Conservation (phyloP, 2,329 filamentous ascomycete genomes). For the Gnomoniopsis smithogilvyi region DNA sequence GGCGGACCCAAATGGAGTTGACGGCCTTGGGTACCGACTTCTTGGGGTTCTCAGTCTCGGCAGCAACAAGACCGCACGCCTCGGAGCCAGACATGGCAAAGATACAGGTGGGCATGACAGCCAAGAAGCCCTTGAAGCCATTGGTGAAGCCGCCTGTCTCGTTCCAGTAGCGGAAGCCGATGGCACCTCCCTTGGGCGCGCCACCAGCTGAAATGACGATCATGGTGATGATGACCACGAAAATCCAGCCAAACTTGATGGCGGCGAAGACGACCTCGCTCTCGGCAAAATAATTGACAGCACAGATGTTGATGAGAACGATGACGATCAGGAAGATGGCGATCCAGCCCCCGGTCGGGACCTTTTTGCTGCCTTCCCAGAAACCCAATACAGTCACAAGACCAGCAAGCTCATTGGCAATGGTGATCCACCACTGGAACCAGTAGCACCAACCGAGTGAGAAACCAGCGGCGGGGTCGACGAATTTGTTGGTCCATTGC, state of each 20-base stretch:
- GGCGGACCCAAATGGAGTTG: conserved; percentile 42
- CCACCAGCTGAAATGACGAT: conserved; percentile 42
- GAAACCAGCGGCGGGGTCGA: conserved; percentile 39
- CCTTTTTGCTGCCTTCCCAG: conserved; percentile 35
- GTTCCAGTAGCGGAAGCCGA: conserved; percentile 45
- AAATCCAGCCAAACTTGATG: conserved; percentile 46
- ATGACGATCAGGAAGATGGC: conserved; percentile 40
- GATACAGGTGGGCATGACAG: conserved; percentile 43
- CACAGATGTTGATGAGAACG: conserved; percentile 36
- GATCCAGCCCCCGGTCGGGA: conserved; percentile 41
- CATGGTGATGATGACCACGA: conserved; percentile 43
- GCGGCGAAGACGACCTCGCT: conserved; percentile 40
- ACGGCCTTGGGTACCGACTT: conserved; percentile 41
- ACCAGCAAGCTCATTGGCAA: conserved; percentile 40
- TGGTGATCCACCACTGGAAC: conserved; percentile 40
- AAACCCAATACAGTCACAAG: conserved; percentile 39
- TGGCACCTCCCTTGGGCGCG: conserved; percentile 30
- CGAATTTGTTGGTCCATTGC: conserved; percentile 44
- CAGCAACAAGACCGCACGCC: conserved; percentile 39
- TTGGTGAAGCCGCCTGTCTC: conserved; percentile 34
- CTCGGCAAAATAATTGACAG: conserved; percentile 41
- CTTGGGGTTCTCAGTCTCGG: conserved; percentile 39
- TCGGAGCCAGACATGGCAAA: conserved; percentile 52
- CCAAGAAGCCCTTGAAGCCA: conserved; percentile 49
- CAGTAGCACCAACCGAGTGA: conserved; percentile 46